Conservation (phyloP, 139 green algal species). For the Chlorella sp. region DNA sequence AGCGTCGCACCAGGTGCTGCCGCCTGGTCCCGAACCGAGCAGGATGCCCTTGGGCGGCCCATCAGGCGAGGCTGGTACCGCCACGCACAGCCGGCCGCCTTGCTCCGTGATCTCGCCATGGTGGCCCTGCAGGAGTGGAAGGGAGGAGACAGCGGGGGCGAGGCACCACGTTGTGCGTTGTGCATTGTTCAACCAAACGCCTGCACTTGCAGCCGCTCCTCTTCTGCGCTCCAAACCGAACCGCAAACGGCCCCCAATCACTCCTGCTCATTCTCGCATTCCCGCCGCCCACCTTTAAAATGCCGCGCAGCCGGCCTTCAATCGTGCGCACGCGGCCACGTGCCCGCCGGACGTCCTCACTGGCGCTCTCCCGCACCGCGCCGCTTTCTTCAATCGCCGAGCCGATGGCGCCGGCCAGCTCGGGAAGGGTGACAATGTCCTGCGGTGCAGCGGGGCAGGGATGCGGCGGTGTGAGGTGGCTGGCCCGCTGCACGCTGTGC, state of each 20-base stretch:
- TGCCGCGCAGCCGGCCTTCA: constrained; percentile 50
- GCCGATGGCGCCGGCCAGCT: constrained; percentile 32
- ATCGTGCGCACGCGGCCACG: constrained; percentile 54
- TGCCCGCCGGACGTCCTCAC: constrained; percentile 62
- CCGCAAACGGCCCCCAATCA: too few relatives aligned
- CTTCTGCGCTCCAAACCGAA: too few relatives aligned
- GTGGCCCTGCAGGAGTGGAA: constrained; percentile 24
- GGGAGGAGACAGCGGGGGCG: background rate
- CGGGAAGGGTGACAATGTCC: constrained; percentile 6
- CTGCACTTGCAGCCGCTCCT: too few relatives aligned
- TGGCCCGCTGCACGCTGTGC: too few relatives aligned
- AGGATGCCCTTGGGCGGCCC: constrained; percentile 59
- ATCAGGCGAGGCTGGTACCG: constrained; percentile 42
- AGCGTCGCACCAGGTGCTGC: constrained; percentile 28
- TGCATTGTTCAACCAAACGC: too few relatives aligned
- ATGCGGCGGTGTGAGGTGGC: too few relatives aligned
- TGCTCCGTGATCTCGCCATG: constrained; percentile 72
- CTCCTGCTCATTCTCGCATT: too few relatives aligned
- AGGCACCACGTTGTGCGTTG: too few relatives aligned
- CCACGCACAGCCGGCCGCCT: constrained; percentile 74
- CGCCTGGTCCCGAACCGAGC: constrained; percentile 54
- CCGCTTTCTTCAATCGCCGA: constrained; percentile 54
- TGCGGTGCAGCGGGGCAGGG: background rate
- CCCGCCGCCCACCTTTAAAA: constrained; percentile 54
- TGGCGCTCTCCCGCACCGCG: constrained; percentile 61